These are phyloP conservation scores for Globisporangium okanoganense DNA, from an alignment of 352 stramenopile species.

Conservation along the genomic window DNA sequence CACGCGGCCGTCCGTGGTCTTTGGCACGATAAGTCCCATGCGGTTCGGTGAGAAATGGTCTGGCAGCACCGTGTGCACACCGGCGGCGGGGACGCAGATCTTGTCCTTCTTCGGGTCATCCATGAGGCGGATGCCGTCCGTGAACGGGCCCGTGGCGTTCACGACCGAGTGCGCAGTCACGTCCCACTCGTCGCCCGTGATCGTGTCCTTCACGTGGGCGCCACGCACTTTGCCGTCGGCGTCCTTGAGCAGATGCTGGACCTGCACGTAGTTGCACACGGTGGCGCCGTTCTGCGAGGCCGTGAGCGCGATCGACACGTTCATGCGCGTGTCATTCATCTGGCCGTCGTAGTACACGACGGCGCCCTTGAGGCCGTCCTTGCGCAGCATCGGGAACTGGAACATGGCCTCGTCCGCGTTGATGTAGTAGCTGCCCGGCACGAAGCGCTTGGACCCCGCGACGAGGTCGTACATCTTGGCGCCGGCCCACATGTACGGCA, in stretches of 20 bases:
- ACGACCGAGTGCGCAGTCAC: conserved; percentile 88
- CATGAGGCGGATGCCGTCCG: conserved; percentile 88
- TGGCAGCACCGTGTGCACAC: conserved; percentile 94
- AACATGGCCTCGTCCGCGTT: conserved; percentile 90
- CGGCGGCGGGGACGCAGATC: conserved; percentile 92
- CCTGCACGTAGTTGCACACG: conserved; percentile 91
- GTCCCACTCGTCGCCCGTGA: conserved; percentile 90
- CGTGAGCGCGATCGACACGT: conserved; percentile 92
- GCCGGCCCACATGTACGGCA: conserved; percentile 93
- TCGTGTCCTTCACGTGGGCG: conserved; percentile 83
- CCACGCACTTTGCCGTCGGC: conserved; percentile 81
- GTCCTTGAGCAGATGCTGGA: conserved; percentile 85
- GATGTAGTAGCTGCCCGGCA: conserved; percentile 90
- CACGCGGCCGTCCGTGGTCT: conserved; percentile 92
- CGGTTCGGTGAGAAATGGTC: conserved; percentile 93
- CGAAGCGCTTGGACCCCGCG: conserved; percentile 83
- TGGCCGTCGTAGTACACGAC: conserved; percentile 91
- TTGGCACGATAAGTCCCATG: conserved; percentile 96
- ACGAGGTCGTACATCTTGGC: conserved; percentile 93
- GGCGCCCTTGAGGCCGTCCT: conserved; percentile 89
- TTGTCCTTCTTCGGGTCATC: conserved; percentile 87
- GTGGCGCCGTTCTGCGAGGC: conserved; percentile 91
- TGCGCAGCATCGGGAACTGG: conserved; percentile 93
- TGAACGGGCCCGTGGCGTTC: conserved; percentile 95
- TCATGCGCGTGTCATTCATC: conserved; percentile 96